These are phyloP conservation scores for Collybia sp. DNA, from an alignment of 768 basidiomycete genomes.

Conservation along the genomic window DNA sequence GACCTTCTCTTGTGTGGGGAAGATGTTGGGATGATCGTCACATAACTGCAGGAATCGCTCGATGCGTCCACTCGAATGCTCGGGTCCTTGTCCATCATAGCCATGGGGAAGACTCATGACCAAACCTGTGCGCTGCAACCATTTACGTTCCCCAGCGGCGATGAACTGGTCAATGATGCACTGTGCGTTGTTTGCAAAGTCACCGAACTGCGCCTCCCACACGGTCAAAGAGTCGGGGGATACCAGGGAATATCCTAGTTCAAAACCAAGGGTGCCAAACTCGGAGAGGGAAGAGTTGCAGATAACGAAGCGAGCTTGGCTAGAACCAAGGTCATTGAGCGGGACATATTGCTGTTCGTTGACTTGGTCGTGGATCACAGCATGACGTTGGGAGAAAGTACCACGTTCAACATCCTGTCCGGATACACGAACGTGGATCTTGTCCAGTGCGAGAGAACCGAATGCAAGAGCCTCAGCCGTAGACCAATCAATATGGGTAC, in stretches of 20 bases:
- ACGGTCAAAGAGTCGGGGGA: constrained; percentile 89
- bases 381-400: constrained; percentile 98
- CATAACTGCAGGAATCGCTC: constrained; percentile 98
- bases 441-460: constrained; percentile 89
- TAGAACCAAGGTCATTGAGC: constrained; percentile 80
- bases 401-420: constrained; percentile 99
- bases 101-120: constrained; percentile 91
- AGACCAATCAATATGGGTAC: constrained; percentile 92
- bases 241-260: constrained; percentile 97
- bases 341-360: constrained; percentile 90
- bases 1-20: constrained; percentile 84
- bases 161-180: constrained; percentile 99
- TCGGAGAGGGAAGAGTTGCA: constrained; percentile 98
- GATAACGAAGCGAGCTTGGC: constrained; percentile 90
- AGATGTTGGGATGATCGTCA: constrained; percentile 92
- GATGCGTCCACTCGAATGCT: constrained; percentile 93
- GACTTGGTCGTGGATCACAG: constrained; percentile 92
- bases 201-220: constrained; percentile 99
- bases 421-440: constrained; percentile 90
- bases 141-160: constrained; percentile 95
- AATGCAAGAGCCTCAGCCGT: constrained; percentile 98
- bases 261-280: constrained; percentile 92
- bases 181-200: constrained; percentile 97
- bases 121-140: constrained; percentile 90
- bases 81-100: constrained; percentile 97